Evolutionary conservation across 2,329 filamentous ascomycete species (phyloP).

Genomic region (Endoconidiophora laricicola): DNA sequence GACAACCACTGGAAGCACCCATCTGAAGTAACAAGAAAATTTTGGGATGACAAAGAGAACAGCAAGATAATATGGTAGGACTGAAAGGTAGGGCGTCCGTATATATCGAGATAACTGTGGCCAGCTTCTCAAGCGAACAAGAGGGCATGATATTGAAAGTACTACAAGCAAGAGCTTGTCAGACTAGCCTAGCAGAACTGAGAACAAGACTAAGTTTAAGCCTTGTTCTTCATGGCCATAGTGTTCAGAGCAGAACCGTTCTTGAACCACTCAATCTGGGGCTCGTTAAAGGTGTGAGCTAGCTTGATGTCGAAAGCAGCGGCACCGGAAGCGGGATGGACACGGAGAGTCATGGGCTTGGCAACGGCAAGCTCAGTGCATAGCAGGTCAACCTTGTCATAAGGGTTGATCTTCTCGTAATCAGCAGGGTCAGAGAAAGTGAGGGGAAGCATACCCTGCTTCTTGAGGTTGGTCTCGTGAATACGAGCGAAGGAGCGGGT

Average conservation of each 20-base stretch:
- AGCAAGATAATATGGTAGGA: neutral
- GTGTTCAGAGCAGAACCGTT: conserved; percentile 95
- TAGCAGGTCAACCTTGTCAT: conserved; percentile 78
- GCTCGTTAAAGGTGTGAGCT: conserved; percentile 92
- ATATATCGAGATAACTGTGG: neutral
- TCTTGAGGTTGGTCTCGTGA: conserved; percentile 99
- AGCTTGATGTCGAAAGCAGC: conserved; percentile 67
- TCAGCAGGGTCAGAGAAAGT: conserved; percentile 90
- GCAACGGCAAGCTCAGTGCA: conserved; percentile 82
- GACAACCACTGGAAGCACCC: too few species aligned
- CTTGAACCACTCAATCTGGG: conserved; percentile 98
- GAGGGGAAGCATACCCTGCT: conserved; percentile 99
- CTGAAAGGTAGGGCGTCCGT: neutral
- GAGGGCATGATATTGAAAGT: neutral
- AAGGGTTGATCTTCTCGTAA: conserved; percentile 90
- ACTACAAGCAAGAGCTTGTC: neutral
- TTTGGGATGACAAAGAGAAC: neutral
- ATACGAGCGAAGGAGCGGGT: conserved; percentile 94
- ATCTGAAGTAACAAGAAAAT: neutral
- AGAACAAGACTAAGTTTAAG: conserved; percentile 14
- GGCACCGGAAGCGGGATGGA: conserved; percentile 74
- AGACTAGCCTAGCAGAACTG: neutral
- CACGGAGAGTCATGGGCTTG: conserved; percentile 78
- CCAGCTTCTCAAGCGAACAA: neutral
- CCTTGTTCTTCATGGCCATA: conserved; percentile 58